Base-by-base conservation (phyloP, 2,329 filamentous ascomycete species). In the Beauveria sp. region DNA sequence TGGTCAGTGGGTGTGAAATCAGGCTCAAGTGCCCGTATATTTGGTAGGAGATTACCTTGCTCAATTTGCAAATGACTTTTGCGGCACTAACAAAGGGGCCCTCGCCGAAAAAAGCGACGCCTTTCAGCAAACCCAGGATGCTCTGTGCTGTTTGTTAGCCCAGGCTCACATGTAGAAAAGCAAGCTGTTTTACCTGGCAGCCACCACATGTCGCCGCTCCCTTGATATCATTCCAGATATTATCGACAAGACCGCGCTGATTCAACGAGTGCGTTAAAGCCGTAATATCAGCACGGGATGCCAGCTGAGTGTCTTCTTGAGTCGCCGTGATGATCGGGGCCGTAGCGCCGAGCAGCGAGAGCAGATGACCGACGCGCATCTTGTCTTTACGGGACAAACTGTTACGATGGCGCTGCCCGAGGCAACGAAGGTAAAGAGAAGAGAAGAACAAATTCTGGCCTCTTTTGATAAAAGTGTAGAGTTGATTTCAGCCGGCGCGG, bases 101-200 rank as follows among this genome's bases (percentile, higher is more conserved):
- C 43, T 81, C 76, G 3, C 80, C 78, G 3, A 79, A 64, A 22
- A 66, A 66, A 9, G 79, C 75, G 26, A 80, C 66, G 2, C 73
- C 72, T 64, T 81, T 79, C 24, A 82, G 73, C 8, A 75, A 66
- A 20, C 70, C 66, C 7, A 70, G 26, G 37, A 69, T 62, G n/a
- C 51, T 61, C 66, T 69, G n/a, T 24, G 9, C 6, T 18, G 16
- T 37, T 26, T 37, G 54, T 56, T 22, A 56, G 28, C 26, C 5
- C 26, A 37, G 2, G 22, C 6, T 6, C 14, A 7, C 20, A 20
- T 1, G 26, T 22, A 10, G 5, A 44, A 8, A 37, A 34, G 12
- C 50, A 40, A 46, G 16, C 26, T 20, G 8, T 52, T 62, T 50
- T 44, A 71, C 70, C 64, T 70, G 64, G 53, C 69, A 70, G 37